phyloP scores from a whole-genome alignment of 768 basidiomycete genomes.

The Agrocybe pediades region DNA sequence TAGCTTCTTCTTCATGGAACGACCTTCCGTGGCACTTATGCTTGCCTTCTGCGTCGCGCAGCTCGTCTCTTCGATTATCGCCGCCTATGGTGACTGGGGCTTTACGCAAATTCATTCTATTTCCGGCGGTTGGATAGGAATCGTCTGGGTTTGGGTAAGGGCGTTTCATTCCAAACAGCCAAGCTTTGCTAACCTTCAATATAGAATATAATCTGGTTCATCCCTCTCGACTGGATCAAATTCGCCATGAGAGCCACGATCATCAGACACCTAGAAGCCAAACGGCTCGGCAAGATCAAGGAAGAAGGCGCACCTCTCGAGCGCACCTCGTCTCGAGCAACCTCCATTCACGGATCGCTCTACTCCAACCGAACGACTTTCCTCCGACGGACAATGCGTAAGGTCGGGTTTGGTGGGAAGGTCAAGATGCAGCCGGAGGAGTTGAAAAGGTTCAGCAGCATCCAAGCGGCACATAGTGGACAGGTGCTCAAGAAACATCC shows the following conservation, averaged over 20 bases:
- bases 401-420: constrained; percentile 85
- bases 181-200: not conserved
- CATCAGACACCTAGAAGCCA: constrained; percentile 80
- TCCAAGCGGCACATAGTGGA: constrained; percentile 79
- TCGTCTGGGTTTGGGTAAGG: constrained; percentile 94
- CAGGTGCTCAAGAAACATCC: constrained; percentile 78
- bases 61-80: constrained; percentile 94
- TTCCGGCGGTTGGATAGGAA: constrained; percentile 96
- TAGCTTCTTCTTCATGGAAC: constrained; percentile 96
- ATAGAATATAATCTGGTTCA: constrained; percentile 94
- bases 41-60: constrained; percentile 92
- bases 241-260: constrained; percentile 94
- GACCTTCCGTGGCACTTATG: constrained; percentile 91
- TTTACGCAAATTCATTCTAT: constrained; percentile 83
- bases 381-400: constrained; percentile 82
- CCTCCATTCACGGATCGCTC: constrained; percentile 89
- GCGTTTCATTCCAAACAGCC: not conserved
- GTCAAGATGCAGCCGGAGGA: constrained; percentile 81
- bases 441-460: constrained; percentile 80
- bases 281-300: constrained; percentile 49
- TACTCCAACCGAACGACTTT: constrained; percentile 96
- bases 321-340: constrained; percentile 87
- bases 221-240: constrained; percentile 94
- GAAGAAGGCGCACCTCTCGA: constrained; percentile 63
- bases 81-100: constrained; percentile 91